phyloP scores from a whole-genome alignment of 495 filamentous ascomycete genomes.

The Tuber umbilicatum region DNA sequence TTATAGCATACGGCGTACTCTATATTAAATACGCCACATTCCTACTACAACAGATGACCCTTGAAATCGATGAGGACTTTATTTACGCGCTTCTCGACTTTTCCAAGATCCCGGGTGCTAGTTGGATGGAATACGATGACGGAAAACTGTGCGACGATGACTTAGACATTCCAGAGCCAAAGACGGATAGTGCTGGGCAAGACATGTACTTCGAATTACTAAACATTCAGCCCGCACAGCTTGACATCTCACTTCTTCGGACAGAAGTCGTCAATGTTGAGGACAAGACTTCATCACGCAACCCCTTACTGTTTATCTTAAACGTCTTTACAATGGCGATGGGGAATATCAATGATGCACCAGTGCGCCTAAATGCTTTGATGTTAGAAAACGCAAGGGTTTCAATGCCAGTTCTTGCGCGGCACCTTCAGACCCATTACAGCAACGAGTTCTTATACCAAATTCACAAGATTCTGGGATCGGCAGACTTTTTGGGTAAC shows the following conservation, averaged over 20 bases:
- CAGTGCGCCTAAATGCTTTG: slow-evolving; percentile 81
- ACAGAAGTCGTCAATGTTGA: slow-evolving; percentile 95
- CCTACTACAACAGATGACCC: slow-evolving; percentile 92
- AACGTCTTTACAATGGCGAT: slow-evolving; percentile 99
- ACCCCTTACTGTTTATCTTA: slow-evolving; percentile 95
- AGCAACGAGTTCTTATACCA: slow-evolving; percentile 93
- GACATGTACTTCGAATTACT: slow-evolving; percentile 97
- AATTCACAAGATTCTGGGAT: slow-evolving; percentile 91
- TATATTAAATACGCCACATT: slow-evolving; percentile 98
- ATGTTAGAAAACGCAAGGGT: slow-evolving; percentile 94
- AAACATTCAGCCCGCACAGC: slow-evolving; percentile 94
- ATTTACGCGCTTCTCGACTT: slow-evolving; percentile 94
- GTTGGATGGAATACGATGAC: slow-evolving; percentile 74
- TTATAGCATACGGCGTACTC: slow-evolving; percentile 72
- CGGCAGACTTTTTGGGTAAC: slow-evolving; percentile 97
- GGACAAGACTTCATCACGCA: slow-evolving; percentile 79
- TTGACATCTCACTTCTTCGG: slow-evolving; percentile 93
- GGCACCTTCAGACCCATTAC: slow-evolving; percentile 85
- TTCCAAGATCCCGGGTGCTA: slow-evolving; percentile 87
- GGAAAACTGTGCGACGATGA: slow-evolving; percentile 82
- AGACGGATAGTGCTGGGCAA: slow-evolving; percentile 69
- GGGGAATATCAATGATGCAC: slow-evolving; percentile 96
- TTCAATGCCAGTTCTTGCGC: slow-evolving; percentile 71
- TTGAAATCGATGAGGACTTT: slow-evolving; percentile 97
- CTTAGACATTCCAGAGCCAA: slow-evolving; percentile 87